Evolutionary conservation across 164 flowering plant species (phyloP).

Genomic region (Nelumbo lutea): DNA sequence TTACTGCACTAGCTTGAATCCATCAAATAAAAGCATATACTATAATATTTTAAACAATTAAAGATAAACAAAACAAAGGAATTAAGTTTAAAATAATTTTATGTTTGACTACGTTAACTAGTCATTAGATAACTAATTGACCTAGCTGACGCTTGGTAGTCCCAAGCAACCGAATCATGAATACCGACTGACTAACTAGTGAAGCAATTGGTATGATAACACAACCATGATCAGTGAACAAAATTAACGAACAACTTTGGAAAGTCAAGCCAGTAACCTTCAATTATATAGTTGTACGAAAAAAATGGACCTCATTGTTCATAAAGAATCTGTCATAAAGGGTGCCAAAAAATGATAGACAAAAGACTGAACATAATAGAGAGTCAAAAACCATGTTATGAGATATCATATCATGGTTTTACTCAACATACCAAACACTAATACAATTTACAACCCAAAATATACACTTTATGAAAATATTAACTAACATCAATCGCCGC

Average conservation of each 20-base stretch:
- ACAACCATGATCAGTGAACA: background rate
- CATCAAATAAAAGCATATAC: too few relatives aligned
- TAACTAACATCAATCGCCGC: constrained; percentile 95
- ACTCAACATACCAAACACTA: background rate
- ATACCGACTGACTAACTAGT: too few relatives aligned
- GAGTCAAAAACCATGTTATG: background rate
- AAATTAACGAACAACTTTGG: background rate
- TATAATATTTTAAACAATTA: too few relatives aligned
- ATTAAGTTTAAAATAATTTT: too few relatives aligned
- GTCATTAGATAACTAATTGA: too few relatives aligned
- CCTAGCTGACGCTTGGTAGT: too few relatives aligned
- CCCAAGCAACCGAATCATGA: too few relatives aligned
- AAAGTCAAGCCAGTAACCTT: background rate
- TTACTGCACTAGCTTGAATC: too few relatives aligned
- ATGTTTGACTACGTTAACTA: too few relatives aligned
- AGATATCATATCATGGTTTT: background rate
- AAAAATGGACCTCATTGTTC: background rate
- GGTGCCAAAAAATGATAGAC: background rate
- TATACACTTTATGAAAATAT: constrained; percentile 3
- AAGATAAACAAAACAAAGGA: too few relatives aligned
- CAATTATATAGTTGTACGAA: background rate
- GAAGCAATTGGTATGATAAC: background rate
- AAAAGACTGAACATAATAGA: background rate
- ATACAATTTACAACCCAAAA: background rate
- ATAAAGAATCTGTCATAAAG: background rate